Conservation (phyloP, 768 basidiomycete genomes). For the Lactarius psammicola region DNA sequence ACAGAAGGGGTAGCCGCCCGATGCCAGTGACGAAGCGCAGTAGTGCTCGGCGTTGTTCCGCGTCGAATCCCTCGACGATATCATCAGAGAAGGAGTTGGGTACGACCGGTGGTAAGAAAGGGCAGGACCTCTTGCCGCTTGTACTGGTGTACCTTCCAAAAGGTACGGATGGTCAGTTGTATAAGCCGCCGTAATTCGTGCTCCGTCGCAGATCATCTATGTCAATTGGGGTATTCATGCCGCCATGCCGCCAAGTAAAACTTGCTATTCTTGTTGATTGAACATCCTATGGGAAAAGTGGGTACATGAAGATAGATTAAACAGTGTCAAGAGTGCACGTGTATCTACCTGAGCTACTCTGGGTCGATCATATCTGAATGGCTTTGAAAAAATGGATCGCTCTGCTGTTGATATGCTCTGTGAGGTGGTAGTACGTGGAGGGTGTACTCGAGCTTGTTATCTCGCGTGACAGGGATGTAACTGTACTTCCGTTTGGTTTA, state of each 20-base stretch:
- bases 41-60: constrained; percentile 74
- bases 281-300: constrained; percentile 86
- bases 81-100: constrained; percentile 42
- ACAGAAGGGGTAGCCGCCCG: constrained; percentile 85
- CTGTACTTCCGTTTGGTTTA: constrained; percentile 75
- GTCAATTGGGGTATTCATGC: constrained; percentile 82
- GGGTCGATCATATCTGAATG: constrained; percentile 88
- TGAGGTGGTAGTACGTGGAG: constrained; percentile 86
- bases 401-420: constrained; percentile 85
- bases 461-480: constrained; percentile 81
- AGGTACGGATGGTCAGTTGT: constrained; percentile 67
- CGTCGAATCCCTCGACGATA: constrained; percentile 75
- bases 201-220: constrained; percentile 74
- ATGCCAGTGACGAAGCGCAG: constrained; percentile 93
- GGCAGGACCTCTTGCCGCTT: no score
- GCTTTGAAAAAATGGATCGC: constrained; percentile 86
- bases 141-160: constrained; percentile 93
- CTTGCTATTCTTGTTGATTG: constrained; percentile 92
- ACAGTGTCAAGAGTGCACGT: not conserved
- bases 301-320: not conserved
- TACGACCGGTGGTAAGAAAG: no score
- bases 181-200: constrained; percentile 81
- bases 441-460: constrained; percentile 89
- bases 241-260: constrained; percentile 86
- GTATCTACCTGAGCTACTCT: constrained; percentile 72